A percentile compares a stretch with the other conserved stretches of the same genome.
phyloP scores from a whole-genome alignment of 2,329 filamentous ascomycete species.

The Sporothrix inflata region DNA sequence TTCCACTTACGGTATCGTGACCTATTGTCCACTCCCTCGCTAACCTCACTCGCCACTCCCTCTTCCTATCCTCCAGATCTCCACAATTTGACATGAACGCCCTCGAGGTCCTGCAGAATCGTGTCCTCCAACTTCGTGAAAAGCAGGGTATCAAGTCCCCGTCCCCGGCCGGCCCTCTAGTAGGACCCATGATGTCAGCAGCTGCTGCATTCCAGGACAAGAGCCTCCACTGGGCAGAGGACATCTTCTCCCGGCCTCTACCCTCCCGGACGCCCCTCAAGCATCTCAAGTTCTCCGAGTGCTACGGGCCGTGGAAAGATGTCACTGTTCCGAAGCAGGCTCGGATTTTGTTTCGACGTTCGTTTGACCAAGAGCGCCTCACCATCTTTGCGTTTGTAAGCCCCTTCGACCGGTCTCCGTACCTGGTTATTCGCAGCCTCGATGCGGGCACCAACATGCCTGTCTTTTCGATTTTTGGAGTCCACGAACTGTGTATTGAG shows the following conservation, averaged over 20 bases:
- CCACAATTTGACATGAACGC: constrained; percentile 59
- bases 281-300: constrained; percentile 47
- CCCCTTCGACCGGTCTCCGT: constrained; percentile 48
- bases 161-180: constrained; percentile 37
- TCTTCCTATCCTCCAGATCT: constrained; percentile 41
- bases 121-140: constrained; percentile 56
- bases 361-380: constrained; percentile 59
- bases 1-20: neutral
- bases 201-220: constrained; percentile 34
- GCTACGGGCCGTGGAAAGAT: constrained; percentile 51
- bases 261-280: constrained; percentile 56
- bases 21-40: neutral
- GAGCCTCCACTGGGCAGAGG: constrained; percentile 59
- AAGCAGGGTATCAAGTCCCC: constrained; percentile 51
- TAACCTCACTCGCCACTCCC: neutral
- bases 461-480: constrained; percentile 55
- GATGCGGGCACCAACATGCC: constrained; percentile 45
- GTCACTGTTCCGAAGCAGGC: constrained; percentile 52
- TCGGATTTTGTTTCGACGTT: constrained; percentile 60
- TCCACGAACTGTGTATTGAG: constrained; percentile 58
- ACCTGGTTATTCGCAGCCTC: constrained; percentile 52
- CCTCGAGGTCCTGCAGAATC: constrained; percentile 53
- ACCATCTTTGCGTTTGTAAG: constrained; percentile 58
- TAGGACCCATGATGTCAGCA: constrained; percentile 40
- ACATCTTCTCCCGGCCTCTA: constrained; percentile 60